Percentiles rank a stretch among this genome's conserved stretches.
Evolutionary conservation across 2,329 filamentous ascomycete genomes (phyloP).

Genomic region (Colletotrichum incanum): DNA sequence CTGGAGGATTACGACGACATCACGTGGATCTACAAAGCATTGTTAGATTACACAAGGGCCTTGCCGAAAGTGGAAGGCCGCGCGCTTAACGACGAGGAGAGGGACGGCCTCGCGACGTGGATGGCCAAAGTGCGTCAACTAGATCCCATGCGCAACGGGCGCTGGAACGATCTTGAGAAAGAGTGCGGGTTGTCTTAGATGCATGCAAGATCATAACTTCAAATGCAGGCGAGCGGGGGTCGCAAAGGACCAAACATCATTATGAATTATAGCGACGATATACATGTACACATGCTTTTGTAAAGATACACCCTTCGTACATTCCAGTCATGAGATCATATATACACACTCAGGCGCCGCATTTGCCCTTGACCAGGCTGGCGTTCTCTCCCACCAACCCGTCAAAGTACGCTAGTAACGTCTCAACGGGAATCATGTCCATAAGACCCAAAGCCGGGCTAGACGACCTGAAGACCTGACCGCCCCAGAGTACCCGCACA

Average conservation of each 20-base stretch:
- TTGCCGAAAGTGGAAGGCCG: conserved; percentile 69
- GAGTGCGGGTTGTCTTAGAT: conserved; percentile 30
- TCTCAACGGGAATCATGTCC: conserved; percentile 79
- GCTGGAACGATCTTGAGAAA: conserved; percentile 80
- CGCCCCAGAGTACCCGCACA: conserved; percentile 80
- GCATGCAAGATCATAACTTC: neutral
- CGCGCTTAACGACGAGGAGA: conserved; percentile 57
- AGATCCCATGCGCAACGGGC: conserved; percentile 81
- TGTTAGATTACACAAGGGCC: conserved; percentile 80
- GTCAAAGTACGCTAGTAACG: conserved; percentile 79
- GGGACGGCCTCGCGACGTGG: conserved; percentile 68
- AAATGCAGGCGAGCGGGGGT: neutral
- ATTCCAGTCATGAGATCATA: conserved; percentile 36
- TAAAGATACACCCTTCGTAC: neutral
- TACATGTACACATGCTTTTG: conserved; percentile 11
- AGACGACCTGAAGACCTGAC: conserved; percentile 76
- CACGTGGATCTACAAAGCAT: conserved; percentile 92
- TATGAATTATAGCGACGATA: conserved; percentile 25
- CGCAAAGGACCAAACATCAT: conserved; percentile 7
- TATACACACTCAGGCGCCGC: conserved; percentile 45
- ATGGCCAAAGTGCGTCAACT: conserved; percentile 76
- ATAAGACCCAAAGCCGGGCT: conserved; percentile 77
- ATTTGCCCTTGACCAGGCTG: conserved; percentile 58
- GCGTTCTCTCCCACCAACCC: conserved; percentile 74
- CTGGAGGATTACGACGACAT: conserved; percentile 70